Conservation (phyloP, 371 early-diverging fungal species). For the Zopfochytrium polystomum region DNA sequence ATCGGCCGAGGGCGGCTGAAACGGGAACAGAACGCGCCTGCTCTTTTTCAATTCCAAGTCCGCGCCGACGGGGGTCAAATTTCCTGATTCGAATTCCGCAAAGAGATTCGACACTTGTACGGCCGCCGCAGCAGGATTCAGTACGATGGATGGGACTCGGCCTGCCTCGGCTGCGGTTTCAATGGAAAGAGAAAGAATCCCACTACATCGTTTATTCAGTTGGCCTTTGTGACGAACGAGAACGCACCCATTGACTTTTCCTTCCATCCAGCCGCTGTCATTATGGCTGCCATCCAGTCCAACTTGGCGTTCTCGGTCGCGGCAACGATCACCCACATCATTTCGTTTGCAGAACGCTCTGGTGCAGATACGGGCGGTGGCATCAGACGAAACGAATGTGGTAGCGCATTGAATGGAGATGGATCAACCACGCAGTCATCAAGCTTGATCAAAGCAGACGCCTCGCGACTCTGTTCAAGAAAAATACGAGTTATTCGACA, state of each 20-base stretch:
- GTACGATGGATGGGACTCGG: no score
- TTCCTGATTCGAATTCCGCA: no score
- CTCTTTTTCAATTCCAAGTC: no score
- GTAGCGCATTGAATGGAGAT: background rate
- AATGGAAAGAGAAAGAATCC: no score
- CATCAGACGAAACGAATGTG: slow-evolving; percentile 16
- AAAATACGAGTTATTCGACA: background rate
- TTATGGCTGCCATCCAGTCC: slow-evolving; percentile 20
- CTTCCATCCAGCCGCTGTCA: slow-evolving; percentile 15
- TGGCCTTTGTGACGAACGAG: no score
- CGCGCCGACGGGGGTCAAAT: no score
- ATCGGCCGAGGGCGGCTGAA: no score
- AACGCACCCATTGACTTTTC: slow-evolving; percentile 14
- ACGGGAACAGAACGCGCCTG: no score
- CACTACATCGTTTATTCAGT: no score
- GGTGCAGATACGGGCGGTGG: slow-evolving; percentile 17
- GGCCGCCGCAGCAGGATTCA: no score
- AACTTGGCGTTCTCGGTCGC: slow-evolving; percentile 1
- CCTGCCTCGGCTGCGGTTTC: no score
- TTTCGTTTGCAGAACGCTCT: slow-evolving; percentile 20
- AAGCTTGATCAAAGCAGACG: slow-evolving; percentile 18
- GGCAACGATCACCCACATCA: slow-evolving; percentile 18
- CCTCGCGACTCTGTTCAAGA: slow-evolving; percentile 12
- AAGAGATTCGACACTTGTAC: no score
- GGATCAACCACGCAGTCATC: slow-evolving; percentile 25